Evolutionary conservation across 768 basidiomycete genomes (phyloP).

Genomic region (Tylopilus sp.): DNA sequence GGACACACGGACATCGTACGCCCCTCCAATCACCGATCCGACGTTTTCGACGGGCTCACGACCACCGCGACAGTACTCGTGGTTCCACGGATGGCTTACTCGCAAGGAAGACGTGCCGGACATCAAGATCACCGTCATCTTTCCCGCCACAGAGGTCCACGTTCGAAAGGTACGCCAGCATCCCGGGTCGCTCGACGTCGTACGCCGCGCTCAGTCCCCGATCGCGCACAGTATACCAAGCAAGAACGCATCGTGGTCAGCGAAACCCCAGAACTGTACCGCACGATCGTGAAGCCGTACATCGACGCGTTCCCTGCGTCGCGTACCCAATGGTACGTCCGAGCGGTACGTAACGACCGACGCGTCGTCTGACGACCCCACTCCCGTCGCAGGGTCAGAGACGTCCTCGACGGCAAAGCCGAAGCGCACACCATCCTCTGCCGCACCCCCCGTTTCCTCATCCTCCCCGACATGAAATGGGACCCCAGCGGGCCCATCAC

Average conservation of each 20-base stretch:
- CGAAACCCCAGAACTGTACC: slow-evolving; percentile 82
- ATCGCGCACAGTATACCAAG: slow-evolving; percentile 57
- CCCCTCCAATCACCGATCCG: too few relatives aligned
- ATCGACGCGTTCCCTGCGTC: slow-evolving; percentile 70
- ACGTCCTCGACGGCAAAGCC: slow-evolving; percentile 73
- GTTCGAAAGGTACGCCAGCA: slow-evolving; percentile 67
- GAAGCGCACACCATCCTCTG: slow-evolving; percentile 74
- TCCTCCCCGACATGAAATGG: slow-evolving; percentile 98
- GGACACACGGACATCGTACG: slow-evolving; percentile 69
- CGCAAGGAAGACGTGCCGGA: slow-evolving; percentile 46
- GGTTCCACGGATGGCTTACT: slow-evolving; percentile 72
- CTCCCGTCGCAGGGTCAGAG: slow-evolving; percentile 62
- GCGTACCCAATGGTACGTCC: slow-evolving; percentile 72
- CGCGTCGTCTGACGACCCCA: background rate
- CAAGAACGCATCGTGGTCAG: slow-evolving; percentile 71
- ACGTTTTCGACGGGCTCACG: background rate
- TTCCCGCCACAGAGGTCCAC: slow-evolving; percentile 87
- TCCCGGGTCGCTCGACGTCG: too few relatives aligned
- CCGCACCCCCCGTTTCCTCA: slow-evolving; percentile 61
- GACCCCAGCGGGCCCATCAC: slow-evolving; percentile 62
- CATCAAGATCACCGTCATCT: slow-evolving; percentile 80
- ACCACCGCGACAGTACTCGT: slow-evolving; percentile 24
- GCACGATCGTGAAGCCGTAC: slow-evolving; percentile 68
- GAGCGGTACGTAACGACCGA: too few relatives aligned
- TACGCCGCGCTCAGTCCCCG: too few relatives aligned